Percentiles rank a stretch among this genome's conserved stretches.
These are phyloP conservation scores for Penstemon eatonii DNA, from an alignment of 257 asterid species.

Conservation along the genomic window DNA sequence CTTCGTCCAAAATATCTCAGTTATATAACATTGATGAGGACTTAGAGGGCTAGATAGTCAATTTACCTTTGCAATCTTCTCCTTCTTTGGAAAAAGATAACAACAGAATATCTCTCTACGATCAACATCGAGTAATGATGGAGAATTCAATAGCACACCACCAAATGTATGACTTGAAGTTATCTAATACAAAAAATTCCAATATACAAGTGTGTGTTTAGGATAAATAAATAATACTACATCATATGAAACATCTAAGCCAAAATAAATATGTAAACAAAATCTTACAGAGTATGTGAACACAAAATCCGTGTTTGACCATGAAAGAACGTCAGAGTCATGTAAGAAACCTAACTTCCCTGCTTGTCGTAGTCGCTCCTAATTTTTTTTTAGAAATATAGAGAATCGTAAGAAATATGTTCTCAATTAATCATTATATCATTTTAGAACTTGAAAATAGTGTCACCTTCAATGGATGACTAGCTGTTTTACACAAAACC, in stretches of 20 bases:
- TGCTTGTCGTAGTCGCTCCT: conserved; percentile 67
- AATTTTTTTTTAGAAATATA: conserved; percentile 12
- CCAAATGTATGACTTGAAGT: conserved; percentile 57
- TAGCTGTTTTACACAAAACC: conserved; percentile 55
- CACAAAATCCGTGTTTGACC: conserved; percentile 73
- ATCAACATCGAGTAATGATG: conserved; percentile 61
- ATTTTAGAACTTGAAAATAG: conserved; percentile 19
- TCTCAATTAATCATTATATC: conserved; percentile 10
- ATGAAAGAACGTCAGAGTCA: conserved; percentile 73
- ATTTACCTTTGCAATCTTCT: conserved; percentile 58
- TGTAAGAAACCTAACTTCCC: conserved; percentile 67
- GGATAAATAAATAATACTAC: neutral
- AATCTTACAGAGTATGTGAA: conserved; percentile 64
- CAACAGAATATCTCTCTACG: conserved; percentile 75
- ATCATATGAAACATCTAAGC: neutral
- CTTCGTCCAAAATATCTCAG: conserved; percentile 1
- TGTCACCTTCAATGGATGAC: conserved; percentile 88
- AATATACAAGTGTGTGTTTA: neutral
- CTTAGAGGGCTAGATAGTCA: neutral
- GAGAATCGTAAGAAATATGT: conserved; percentile 5
- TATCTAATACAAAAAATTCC: conserved; percentile 47
- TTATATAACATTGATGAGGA: conserved; percentile 3
- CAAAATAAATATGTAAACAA: conserved; percentile 6
- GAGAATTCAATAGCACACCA: conserved; percentile 68
- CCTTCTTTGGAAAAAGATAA: conserved; percentile 66